phyloP scores from a whole-genome alignment of 106 monocot genomes.

The Acanthochlamys bracteata region DNA sequence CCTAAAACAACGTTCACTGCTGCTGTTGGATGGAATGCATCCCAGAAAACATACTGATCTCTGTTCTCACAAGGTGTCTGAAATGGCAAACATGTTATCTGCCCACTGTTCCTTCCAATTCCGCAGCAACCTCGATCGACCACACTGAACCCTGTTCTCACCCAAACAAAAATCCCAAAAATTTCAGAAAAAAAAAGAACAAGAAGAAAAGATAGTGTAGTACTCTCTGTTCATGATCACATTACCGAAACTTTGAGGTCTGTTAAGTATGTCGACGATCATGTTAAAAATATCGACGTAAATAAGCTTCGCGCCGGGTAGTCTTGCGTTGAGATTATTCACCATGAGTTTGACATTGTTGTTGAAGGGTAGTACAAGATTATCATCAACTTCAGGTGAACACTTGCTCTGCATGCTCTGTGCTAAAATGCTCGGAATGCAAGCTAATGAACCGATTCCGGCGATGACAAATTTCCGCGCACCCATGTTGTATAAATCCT shows the following conservation, averaged over 20 bases:
- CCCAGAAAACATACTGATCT: slow-evolving; percentile 73
- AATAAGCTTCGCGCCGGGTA: slow-evolving; percentile 56
- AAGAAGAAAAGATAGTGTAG: too few relatives aligned
- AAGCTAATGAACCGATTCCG: slow-evolving; percentile 58
- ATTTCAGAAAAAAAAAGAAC: too few relatives aligned
- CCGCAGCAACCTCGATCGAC: slow-evolving; percentile 78
- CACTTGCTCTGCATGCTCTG: slow-evolving; percentile 28
- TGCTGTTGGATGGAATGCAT: slow-evolving; percentile 84
- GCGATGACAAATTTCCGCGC: slow-evolving; percentile 57
- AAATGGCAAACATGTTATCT: slow-evolving; percentile 74
- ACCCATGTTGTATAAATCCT: slow-evolving; percentile 81
- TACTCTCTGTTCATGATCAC: not conserved
- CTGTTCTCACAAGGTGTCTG: slow-evolving; percentile 57
- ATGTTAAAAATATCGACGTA: slow-evolving; percentile 58
- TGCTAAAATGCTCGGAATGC: slow-evolving; percentile 81
- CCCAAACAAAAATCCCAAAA: too few relatives aligned
- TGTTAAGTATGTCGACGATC: slow-evolving; percentile 50
- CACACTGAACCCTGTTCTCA: slow-evolving; percentile 53
- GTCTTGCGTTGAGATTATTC: slow-evolving; percentile 50
- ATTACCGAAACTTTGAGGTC: slow-evolving; percentile 48
- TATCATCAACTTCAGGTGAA: slow-evolving; percentile 45
- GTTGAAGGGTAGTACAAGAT: slow-evolving; percentile 73
- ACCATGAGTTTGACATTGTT: slow-evolving; percentile 55
- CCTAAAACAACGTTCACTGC: slow-evolving; percentile 51
- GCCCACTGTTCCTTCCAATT: slow-evolving; percentile 66